phyloP scores from a whole-genome alignment of 768 basidiomycete genomes.

The Tephrocybe sp. region DNA sequence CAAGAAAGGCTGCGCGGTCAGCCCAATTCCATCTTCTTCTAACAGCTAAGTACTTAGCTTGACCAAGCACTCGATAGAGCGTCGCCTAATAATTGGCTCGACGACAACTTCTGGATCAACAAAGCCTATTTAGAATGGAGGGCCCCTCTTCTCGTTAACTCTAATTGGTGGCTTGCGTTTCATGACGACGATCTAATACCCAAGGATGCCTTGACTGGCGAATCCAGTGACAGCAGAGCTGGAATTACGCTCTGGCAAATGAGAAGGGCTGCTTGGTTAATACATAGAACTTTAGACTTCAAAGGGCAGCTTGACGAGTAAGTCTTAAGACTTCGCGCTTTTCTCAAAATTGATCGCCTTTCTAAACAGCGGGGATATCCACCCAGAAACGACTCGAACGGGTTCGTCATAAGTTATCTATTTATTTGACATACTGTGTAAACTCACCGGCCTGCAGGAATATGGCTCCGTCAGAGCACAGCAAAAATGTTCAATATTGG shows the following conservation, averaged over 20 bases:
- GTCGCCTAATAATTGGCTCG: constrained; percentile 91
- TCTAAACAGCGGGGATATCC: constrained; percentile 56
- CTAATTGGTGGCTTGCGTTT: constrained; percentile 96
- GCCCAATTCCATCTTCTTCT: constrained; percentile 19
- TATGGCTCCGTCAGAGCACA: constrained; percentile 62
- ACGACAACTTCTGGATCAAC: constrained; percentile 90
- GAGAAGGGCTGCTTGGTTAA: constrained; percentile 79
- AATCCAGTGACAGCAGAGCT: constrained; percentile 34
- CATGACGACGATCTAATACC: constrained; percentile 70
- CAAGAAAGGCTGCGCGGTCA: constrained; percentile 76
- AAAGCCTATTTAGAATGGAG: constrained; percentile 89
- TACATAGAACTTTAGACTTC: constrained; percentile 69
- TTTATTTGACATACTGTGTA: not conserved
- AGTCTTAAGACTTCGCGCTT: not conserved
- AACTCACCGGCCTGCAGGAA: constrained; percentile 28
- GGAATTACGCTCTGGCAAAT: constrained; percentile 81
- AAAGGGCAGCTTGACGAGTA: constrained; percentile 65
- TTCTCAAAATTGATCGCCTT: not conserved
- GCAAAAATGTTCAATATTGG: constrained; percentile 72
- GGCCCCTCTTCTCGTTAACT: constrained; percentile 80
- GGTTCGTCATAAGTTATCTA: constrained; percentile 37
- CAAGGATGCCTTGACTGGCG: constrained; percentile 30
- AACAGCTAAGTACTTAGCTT: constrained; percentile 18
- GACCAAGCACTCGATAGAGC: constrained; percentile 69
- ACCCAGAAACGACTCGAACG: constrained; percentile 69